phyloP scores from a whole-genome alignment of 805 yeast species.

The Hanseniaspora lindneri region DNA sequence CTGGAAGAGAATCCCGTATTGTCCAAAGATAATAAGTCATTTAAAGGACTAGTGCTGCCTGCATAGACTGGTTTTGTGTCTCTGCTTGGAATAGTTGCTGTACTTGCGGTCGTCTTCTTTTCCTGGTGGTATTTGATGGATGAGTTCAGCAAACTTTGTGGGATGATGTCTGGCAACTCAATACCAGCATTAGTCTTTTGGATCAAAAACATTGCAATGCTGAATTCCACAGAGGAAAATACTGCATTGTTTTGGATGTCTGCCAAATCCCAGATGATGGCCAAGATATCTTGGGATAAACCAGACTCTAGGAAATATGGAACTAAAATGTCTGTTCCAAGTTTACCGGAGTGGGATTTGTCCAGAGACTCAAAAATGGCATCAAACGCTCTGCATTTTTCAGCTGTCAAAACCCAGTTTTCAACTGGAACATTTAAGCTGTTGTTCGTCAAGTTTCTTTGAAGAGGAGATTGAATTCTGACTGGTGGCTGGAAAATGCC shows the following conservation, averaged over 20 bases:
- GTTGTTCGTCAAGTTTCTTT: conserved; percentile 13
- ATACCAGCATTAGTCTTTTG: conserved; percentile 72
- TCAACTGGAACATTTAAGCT: conserved; percentile 35
- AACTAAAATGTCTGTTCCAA: conserved; percentile 74
- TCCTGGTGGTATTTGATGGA: conserved; percentile 24
- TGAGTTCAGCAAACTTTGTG: conserved; percentile 43
- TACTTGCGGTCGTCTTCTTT: neutral
- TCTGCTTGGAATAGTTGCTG: conserved; percentile 29
- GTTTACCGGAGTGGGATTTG: conserved; percentile 44
- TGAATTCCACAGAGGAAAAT: conserved; percentile 70
- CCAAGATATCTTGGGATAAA: conserved; percentile 70
- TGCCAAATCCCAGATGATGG: conserved; percentile 87
- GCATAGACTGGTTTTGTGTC: conserved; percentile 30
- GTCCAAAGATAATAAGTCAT: conserved; percentile 51
- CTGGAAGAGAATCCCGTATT: conserved; percentile 37
- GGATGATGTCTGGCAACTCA: conserved; percentile 67
- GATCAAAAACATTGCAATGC: conserved; percentile 86
- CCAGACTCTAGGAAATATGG: conserved; percentile 80
- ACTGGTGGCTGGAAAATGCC: conserved; percentile 20
- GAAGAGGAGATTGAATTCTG: conserved; percentile 24
- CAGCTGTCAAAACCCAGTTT: conserved; percentile 53
- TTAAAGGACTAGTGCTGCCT: conserved; percentile 39
- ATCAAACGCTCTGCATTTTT: conserved; percentile 67
- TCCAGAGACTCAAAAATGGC: conserved; percentile 70
- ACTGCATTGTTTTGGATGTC: conserved; percentile 78